Base-by-base conservation (phyloP, 2,329 filamentous ascomycete genomes). In the Aspergillus sp. region DNA sequence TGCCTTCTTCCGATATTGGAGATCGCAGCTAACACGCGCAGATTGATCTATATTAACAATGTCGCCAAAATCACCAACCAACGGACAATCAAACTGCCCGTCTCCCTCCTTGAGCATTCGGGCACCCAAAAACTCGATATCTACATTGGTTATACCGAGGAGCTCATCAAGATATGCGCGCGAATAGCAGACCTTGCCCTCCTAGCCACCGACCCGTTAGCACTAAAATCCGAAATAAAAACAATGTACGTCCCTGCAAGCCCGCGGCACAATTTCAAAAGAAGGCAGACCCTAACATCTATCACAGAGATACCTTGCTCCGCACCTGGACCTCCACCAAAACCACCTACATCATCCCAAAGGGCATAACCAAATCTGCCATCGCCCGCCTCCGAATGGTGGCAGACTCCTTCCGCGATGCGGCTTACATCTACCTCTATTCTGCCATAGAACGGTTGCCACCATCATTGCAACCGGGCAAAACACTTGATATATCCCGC, bases 71-170 rank as follows among this genome's bases (percentile, higher is more conserved):
- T 77, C 54, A 76, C 70, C 58, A 76, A 72, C 48, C 72, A 65
- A 30, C 71, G 66, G n/a, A 67, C 65, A 17, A 66, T 71, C 47
- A 66, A 64, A 11, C 63, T 62, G 15, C 38, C 61, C 17, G 60
- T 63, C 7, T 59, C 66, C 7, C 67, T 66, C 15, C 64, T 69
- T 4, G 68, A 71, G 15, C 59, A 69, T 25, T 62, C 72, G 28
- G 67, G 64, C 4, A 57, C 69, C 31, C 73, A 68, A 13, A 75
- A 71, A 58, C 62, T 77, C 7, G 75, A 77, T 52, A 75, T 75
- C 25, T 77, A 77, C 54, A 68, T 77, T 41, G 76, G 76, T 3
- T 77, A 76, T 54, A 77, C 75, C 0, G 76, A 77, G 57, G 71
- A 75, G 17, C 65, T 77, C 3, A 66, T 77, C 25, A 73, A 73